phyloP scores from a whole-genome alignment of 441 rosid genomes.

The Rhodomyrtus psidioides region DNA sequence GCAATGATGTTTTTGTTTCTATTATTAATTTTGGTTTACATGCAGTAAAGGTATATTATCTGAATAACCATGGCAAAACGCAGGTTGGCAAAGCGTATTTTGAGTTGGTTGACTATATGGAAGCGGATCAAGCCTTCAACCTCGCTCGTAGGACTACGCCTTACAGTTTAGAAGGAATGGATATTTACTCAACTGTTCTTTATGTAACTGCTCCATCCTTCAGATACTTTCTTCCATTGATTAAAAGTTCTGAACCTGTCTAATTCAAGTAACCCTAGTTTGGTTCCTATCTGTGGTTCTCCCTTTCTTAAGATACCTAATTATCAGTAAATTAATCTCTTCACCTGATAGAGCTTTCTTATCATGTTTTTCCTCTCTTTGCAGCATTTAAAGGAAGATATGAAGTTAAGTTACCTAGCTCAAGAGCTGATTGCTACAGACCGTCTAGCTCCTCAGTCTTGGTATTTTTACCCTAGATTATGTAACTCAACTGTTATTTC shows the following conservation, averaged over 20 bases:
- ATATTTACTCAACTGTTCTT: conserved; percentile 89
- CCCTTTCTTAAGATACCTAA: not conserved
- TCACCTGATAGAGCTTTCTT: not conserved
- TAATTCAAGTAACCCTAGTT: not conserved
- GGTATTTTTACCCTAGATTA: conserved; percentile 34
- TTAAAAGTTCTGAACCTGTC: not conserved
- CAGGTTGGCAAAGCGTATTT: conserved; percentile 95
- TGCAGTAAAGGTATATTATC: not conserved
- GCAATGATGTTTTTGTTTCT: not conserved
- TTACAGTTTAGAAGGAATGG: conserved; percentile 93
- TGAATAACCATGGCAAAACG: conserved; percentile 7
- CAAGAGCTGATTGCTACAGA: conserved; percentile 88
- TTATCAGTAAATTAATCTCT: not conserved
- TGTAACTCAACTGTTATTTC: not conserved
- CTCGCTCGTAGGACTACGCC: conserved; percentile 77
- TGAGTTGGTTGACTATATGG: conserved; percentile 87
- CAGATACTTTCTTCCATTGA: not conserved
- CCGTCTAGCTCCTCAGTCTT: conserved; percentile 95
- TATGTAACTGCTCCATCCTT: conserved; percentile 47
- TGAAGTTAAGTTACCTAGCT: conserved; percentile 95
- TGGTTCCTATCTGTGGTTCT: not conserved
- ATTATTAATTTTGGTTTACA: not conserved
- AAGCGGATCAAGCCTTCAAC: conserved; percentile 80
- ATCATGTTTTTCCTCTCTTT: conserved; percentile 6
- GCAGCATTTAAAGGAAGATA: conserved; percentile 98